Evolutionary conservation across 2,329 filamentous ascomycete genomes (phyloP), one percentile per base, ranked within the genome.

Genomic region (Intubia oerlemansii): DNA sequence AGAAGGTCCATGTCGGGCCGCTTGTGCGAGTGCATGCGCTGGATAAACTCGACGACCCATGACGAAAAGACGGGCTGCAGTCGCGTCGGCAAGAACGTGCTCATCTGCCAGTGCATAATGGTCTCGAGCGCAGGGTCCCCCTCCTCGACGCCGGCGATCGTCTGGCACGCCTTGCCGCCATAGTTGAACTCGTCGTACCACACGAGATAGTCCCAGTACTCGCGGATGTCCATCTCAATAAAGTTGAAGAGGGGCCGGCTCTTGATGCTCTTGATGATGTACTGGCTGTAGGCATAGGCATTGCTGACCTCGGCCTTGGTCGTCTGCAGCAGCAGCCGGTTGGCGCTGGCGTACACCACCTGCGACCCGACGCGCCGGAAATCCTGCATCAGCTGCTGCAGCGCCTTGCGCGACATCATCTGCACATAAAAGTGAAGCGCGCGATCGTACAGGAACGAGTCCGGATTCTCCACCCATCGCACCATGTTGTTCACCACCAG

Each of bases 111-210:
- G 50, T 92, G 79, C 84, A 98, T 95, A 42, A 98, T 70, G 9
- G 78, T 88, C 41, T 93, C 35, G n/a, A 41, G 35, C 15, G 32
- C 19, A 31, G 34, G 32, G 15, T 35, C 30, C 8, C 15, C 17
- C 13, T 21, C 32, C 16, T 14, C 24, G n/a, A 21, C 22, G 69
- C 5, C 65, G 57, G 76, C 61, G 4, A 93, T 78, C 42, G 88
- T 68, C 28, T 74, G 68, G 39, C 81, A 92, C 4, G 79, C 88
- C 44, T 90, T 90, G 35, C 88, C 88, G 31, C 88, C 90, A 43
- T 95, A 95, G 56, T 99, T 98, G 59, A 85, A 93, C 50, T 93
- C 81, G 41, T 99, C 88, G 40, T 95, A 95, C 88, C 88, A 99
- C 4, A 93, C 72, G 0, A 99, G 68, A 43, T 93, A 95, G 48